A percentile compares a stretch with the other conserved stretches of the same genome.
These are phyloP conservation scores for Schoenoplectus tabernaemontani DNA, from an alignment of 202 grass and related monocot species.

Conservation along the genomic window DNA sequence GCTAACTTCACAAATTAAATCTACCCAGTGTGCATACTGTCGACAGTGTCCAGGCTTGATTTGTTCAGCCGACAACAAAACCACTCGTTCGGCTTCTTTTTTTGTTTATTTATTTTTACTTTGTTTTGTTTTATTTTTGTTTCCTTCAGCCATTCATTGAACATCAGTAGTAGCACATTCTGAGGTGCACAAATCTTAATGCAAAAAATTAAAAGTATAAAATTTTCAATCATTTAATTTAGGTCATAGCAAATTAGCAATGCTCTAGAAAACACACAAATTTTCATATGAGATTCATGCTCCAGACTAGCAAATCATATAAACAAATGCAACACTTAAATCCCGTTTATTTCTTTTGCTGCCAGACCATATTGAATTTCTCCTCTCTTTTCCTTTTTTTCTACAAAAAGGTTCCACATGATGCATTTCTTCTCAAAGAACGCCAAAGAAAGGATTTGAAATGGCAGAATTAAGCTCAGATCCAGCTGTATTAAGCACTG, in stretches of 20 bases:
- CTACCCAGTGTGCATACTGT: not conserved
- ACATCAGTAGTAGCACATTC: not conserved
- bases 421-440: conserved; percentile 36
- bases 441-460: conserved; percentile 91
- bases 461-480: conserved; percentile 79
- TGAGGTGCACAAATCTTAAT: not conserved
- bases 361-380: not conserved
- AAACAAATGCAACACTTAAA: not conserved
- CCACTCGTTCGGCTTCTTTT: not conserved
- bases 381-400: not conserved
- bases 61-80: not conserved
- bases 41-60: not conserved
- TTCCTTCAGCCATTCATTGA: not conserved
- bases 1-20: not conserved
- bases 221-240: not conserved
- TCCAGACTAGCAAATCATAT: not conserved
- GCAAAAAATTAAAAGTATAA: not conserved
- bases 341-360: not conserved
- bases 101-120: not conserved
- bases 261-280: not conserved
- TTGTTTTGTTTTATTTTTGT: no score
- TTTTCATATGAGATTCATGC: not conserved
- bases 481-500: conserved; percentile 55
- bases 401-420: not conserved
- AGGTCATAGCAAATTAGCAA: not conserved